A percentile compares a stretch with the other conserved stretches of the same genome.
Conservation (phyloP, 495 filamentous ascomycete species). For the Trichoderma virens region DNA sequence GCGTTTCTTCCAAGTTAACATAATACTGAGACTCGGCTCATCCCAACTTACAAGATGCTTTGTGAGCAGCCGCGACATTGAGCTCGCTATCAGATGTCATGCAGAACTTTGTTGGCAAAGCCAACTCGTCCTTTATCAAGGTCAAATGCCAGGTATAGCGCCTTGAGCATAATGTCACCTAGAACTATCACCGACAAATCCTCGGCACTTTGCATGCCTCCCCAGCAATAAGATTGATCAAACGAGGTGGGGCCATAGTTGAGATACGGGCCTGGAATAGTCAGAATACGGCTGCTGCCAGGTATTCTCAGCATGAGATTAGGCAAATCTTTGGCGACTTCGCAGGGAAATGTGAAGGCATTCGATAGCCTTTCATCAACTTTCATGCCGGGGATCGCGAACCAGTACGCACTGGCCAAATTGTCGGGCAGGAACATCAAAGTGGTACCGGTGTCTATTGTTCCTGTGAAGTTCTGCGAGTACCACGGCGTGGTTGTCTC, state of each 20-base stretch:
- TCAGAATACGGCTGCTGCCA: constrained; percentile 14
- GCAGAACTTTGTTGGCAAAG: constrained; percentile 33
- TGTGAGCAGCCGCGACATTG: too few species aligned
- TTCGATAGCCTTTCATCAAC: constrained; percentile 18
- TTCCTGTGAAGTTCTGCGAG: constrained; percentile 24
- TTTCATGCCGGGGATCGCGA: constrained; percentile 38
- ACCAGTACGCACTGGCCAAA: constrained; percentile 54
- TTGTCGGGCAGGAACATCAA: constrained; percentile 48
- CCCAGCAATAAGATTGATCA: constrained; percentile 40
- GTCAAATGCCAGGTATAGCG: constrained; percentile 64
- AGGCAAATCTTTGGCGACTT: neutral
- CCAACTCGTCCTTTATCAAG: constrained; percentile 34
- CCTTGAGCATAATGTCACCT: constrained; percentile 67
- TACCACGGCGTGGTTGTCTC: constrained; percentile 41
- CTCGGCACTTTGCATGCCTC: constrained; percentile 51
- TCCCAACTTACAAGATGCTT: neutral
- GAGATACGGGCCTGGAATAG: constrained; percentile 42
- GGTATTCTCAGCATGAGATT: neutral
- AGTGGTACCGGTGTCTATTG: constrained; percentile 60
- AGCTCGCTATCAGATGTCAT: neutral
- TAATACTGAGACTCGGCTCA: too few species aligned
- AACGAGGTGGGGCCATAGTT: constrained; percentile 37
- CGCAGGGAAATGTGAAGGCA: neutral
- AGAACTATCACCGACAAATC: constrained; percentile 57
- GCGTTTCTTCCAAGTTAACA: too few species aligned